Base-by-base conservation (phyloP, 2,329 filamentous ascomycete genomes). In the Aaosphaeria arxii region DNA sequence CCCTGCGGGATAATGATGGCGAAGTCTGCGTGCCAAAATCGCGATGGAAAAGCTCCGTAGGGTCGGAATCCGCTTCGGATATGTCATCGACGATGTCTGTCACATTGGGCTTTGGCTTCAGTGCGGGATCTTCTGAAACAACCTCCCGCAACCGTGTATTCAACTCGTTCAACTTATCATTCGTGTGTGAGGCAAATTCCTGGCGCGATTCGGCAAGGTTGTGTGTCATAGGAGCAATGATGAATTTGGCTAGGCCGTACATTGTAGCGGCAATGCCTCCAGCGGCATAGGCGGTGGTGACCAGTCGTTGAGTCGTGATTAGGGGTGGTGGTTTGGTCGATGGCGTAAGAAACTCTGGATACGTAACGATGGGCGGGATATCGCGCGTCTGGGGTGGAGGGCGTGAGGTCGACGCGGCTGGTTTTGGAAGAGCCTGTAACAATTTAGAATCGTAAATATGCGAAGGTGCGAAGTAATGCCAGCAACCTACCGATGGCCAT, bases 1-100 rank as follows among this genome's bases (percentile, higher is more conserved):
- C 57, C 28, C 68, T 58, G 5, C 74, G 72, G 4, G 76, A 77
- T 3, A 76, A 66, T 0, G 73, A 73, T 1, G 76, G 77, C 0
- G 83, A 84, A 0, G 89, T 94, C 69, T 94, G 89, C 1, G 88
- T 88, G 54, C 87, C 88, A 50, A 89, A 80, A 63, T 94, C 89
- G 41, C 88, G 83, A 67, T 91, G 88, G 71, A 89, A 94, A 52
- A 91, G 80, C 68, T 92, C 88, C 1, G 86, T 84, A 1, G 89
- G 88, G 55, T 85, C 83, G 9, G 79, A 82, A 58, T 78, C 77
- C 11, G 59, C 61, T 40, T 81, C 77, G 13, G 74, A 74, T n/a
- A 69, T 59, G 36, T 73, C 69, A 30, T 72, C 71, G 11, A 66
- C 64, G 1, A 67, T 54, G 31, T 58, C 63, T 45, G 49, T 50